phyloP scores from a whole-genome alignment of 768 basidiomycete species.

The Collybia nuda region DNA sequence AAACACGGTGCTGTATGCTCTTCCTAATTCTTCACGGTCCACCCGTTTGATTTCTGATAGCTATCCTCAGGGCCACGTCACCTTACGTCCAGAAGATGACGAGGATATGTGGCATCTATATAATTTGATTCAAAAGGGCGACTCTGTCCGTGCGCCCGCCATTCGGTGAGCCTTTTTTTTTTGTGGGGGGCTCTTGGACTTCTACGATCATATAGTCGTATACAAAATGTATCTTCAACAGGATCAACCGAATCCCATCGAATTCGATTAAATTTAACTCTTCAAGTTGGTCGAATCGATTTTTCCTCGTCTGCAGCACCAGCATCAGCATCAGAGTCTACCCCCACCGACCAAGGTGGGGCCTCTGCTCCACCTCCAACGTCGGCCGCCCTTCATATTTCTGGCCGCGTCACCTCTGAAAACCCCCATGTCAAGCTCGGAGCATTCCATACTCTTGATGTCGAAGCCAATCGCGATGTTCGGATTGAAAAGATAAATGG shows the following conservation, averaged over 20 bases:
- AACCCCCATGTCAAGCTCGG: constrained; percentile 90
- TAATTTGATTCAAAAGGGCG: constrained; percentile 91
- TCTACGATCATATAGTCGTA: constrained; percentile 51
- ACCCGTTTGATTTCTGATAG: constrained; percentile 30
- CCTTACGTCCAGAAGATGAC: constrained; percentile 93
- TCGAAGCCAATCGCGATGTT: constrained; percentile 89
- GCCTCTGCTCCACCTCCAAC: constrained; percentile 32
- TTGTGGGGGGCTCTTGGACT: neutral
- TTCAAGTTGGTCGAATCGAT: constrained; percentile 75
- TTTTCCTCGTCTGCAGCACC: constrained; percentile 73
- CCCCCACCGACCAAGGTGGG: constrained; percentile 29
- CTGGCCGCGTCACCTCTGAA: constrained; percentile 83
- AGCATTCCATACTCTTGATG: constrained; percentile 91
- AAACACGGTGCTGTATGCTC: constrained; percentile 74
- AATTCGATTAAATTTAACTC: constrained; percentile 79
- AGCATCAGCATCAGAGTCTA: constrained; percentile 42
- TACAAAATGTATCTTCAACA: constrained; percentile 87
- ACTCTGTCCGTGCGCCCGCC: constrained; percentile 82
- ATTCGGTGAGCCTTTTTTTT: constrained; percentile 53
- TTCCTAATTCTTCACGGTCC: constrained; percentile 5
- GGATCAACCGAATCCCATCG: constrained; percentile 94
- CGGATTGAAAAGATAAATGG: constrained; percentile 83
- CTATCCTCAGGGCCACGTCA: constrained; percentile 77
- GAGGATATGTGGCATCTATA: constrained; percentile 99
- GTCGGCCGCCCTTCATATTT: constrained; percentile 75